phyloP scores from a whole-genome alignment of 345 rosid species.

The Raphanus raphanistrum region DNA sequence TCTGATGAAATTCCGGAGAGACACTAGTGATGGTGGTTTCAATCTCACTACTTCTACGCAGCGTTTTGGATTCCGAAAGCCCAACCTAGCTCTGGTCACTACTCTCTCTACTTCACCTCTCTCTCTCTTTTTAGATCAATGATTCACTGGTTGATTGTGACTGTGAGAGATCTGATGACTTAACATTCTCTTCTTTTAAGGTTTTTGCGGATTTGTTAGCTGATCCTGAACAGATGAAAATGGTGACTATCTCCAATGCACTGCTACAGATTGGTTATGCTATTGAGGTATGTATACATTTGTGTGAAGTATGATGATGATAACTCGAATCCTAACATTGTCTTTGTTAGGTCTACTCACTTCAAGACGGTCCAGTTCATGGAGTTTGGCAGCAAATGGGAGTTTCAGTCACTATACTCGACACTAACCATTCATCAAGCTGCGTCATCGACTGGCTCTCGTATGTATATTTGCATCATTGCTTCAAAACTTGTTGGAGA shows the following conservation, averaged over 20 bases:
- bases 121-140: background rate
- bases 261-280: conserved; percentile 74
- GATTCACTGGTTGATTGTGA: background rate
- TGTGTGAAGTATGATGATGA: conserved; percentile 4
- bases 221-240: conserved; percentile 80
- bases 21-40: conserved; percentile 25
- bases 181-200: conserved; percentile 38
- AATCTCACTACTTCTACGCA: conserved; percentile 48
- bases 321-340: background rate
- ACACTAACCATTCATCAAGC: conserved; percentile 39
- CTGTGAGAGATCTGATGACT: conserved; percentile 15
- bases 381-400: conserved; percentile 69
- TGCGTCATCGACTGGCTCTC: conserved; percentile 79
- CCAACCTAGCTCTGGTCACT: conserved; percentile 89
- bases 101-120: background rate
- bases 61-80: conserved; percentile 68
- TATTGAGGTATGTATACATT: conserved; percentile 57
- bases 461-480: conserved; percentile 45
- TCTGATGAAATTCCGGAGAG: conserved; percentile 54
- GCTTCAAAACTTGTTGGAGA: background rate
- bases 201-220: conserved; percentile 74
- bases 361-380: conserved; percentile 74
- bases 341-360: conserved; percentile 71
- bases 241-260: conserved; percentile 78
- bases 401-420: conserved; percentile 56